Percentiles rank a stretch among this genome's conserved stretches.
phyloP scores from a whole-genome alignment of 2,329 filamentous ascomycete species.

The Epichloe glyceriae region DNA sequence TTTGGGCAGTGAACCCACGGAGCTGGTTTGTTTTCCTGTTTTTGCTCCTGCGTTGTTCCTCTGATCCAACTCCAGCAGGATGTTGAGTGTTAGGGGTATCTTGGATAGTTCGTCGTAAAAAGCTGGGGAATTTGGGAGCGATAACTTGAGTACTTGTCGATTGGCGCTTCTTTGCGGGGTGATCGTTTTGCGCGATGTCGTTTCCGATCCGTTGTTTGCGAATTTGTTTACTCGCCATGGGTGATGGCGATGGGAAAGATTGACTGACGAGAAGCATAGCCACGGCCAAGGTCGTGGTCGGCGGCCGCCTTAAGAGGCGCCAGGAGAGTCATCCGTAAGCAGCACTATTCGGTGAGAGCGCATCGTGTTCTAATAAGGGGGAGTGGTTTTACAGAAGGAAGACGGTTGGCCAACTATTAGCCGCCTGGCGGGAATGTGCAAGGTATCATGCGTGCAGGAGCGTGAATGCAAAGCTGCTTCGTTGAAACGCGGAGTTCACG shows the following conservation, averaged over 20 bases:
- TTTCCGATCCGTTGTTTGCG: neutral
- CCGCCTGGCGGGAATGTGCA: neutral
- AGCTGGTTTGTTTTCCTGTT: neutral
- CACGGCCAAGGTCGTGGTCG: neutral
- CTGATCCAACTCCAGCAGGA: constrained; percentile 16
- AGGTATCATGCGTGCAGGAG: neutral
- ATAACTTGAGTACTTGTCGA: neutral
- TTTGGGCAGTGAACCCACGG: neutral
- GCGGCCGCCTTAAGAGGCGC: neutral
- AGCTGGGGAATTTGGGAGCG: constrained; percentile 10
- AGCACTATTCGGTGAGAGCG: neutral
- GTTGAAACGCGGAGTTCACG: neutral
- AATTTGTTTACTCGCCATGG: neutral
- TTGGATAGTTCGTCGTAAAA: constrained; percentile 18
- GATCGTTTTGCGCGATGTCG: neutral
- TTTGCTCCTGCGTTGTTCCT: constrained; percentile 7
- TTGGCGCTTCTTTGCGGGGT: neutral
- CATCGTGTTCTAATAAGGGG: no score
- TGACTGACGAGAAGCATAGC: neutral
- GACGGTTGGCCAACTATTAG: neutral
- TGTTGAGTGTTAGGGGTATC: constrained; percentile 13
- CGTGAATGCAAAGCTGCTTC: neutral
- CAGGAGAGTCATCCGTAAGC: neutral
- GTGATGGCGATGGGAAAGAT: neutral
- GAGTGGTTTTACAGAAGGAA: neutral